Evolutionary conservation across 2,329 filamentous ascomycete species (phyloP).

Genomic region (Chrysosporium queenslandicum): DNA sequence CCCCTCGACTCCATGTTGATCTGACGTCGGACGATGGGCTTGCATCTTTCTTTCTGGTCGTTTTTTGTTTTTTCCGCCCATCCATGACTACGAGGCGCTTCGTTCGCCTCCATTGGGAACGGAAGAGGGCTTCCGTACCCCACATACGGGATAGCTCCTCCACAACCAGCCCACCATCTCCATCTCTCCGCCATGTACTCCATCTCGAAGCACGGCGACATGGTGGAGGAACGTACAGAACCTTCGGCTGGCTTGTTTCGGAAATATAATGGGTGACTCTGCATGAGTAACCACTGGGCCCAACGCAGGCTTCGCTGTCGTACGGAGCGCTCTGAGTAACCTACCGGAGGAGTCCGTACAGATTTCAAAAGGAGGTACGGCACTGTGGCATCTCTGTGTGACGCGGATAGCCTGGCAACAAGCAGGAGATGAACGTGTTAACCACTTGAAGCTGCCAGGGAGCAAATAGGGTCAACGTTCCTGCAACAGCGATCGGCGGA

Average conservation of each 20-base stretch:
- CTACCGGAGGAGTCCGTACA: background rate
- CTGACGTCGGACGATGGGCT: too few species aligned
- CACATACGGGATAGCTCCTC: conserved; percentile 6
- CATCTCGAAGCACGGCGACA: background rate
- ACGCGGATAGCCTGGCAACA: background rate
- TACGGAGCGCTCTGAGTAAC: background rate
- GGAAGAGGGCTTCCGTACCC: background rate
- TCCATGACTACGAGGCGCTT: background rate
- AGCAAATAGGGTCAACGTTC: background rate
- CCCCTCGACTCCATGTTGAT: background rate
- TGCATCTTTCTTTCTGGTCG: too few species aligned
- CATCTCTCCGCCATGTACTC: background rate
- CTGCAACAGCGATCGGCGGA: background rate
- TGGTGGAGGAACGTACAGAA: too few species aligned
- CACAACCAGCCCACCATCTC: background rate
- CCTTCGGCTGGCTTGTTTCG: background rate
- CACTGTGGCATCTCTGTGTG: background rate
- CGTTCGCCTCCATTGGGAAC: conserved; percentile 3
- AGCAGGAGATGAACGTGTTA: background rate
- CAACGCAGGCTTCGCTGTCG: background rate
- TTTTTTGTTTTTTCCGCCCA: background rate
- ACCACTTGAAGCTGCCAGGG: background rate
- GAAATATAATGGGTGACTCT: background rate
- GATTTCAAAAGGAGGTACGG: background rate
- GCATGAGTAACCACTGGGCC: background rate